Percentiles rank a stretch among this genome's conserved stretches.
phyloP scores from a whole-genome alignment of 495 filamentous ascomycete genomes.

The Hyaloscypha finlandica region DNA sequence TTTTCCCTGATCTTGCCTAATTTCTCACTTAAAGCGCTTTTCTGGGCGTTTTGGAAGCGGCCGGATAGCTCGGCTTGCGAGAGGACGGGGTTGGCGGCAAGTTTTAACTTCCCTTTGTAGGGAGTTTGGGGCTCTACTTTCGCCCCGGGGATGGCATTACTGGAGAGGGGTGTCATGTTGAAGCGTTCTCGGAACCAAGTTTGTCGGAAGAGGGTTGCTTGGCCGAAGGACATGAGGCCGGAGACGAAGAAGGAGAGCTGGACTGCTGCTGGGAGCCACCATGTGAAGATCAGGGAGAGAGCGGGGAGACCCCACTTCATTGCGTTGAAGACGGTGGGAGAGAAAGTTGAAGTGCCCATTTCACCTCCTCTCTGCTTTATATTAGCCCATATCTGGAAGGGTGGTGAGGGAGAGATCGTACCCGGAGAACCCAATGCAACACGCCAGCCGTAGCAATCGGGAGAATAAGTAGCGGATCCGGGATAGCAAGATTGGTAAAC shows the following conservation, averaged over 20 bases:
- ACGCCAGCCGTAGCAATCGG: constrained; percentile 58
- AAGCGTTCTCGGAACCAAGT: constrained; percentile 49
- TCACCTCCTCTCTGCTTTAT: constrained; percentile 52
- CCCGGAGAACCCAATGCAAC: constrained; percentile 54
- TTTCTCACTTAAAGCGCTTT: constrained; percentile 3
- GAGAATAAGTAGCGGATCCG: constrained; percentile 77
- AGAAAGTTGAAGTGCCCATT: constrained; percentile 32
- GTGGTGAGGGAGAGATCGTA: constrained; percentile 38
- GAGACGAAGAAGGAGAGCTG: constrained; percentile 71
- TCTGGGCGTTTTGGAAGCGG: constrained; percentile 12
- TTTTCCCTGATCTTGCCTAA: background rate
- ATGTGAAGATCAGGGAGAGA: constrained; percentile 62
- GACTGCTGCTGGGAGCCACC: constrained; percentile 64
- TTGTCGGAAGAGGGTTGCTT: constrained; percentile 56
- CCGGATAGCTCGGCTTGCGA: constrained; percentile 25
- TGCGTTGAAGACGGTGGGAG: constrained; percentile 46
- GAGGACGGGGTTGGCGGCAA: constrained; percentile 35
- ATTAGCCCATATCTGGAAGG: constrained; percentile 7
- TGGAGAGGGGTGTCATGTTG: constrained; percentile 52
- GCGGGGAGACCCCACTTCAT: constrained; percentile 62
- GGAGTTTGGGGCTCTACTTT: constrained; percentile 9
- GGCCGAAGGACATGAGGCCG: constrained; percentile 55
- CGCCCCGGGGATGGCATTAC: background rate
- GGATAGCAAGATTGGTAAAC: constrained; percentile 76
- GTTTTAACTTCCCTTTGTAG: constrained; percentile 28